Conservation (phyloP, 2,329 filamentous ascomycete species). For the Xylariaceae sp. region DNA sequence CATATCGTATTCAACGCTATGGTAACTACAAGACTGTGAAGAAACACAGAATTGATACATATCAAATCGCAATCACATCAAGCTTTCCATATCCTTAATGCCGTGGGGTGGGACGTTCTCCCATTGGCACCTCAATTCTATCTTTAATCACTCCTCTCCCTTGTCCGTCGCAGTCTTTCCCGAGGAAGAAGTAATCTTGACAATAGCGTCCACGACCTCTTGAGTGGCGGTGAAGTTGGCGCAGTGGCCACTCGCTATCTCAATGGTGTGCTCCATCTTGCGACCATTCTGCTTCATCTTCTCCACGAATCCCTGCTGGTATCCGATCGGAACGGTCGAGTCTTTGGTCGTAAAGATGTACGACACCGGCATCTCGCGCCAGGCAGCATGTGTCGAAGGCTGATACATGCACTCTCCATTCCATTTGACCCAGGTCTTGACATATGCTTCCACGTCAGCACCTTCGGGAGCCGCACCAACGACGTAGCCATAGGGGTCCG, state of each 20-base stretch:
- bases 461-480: constrained; percentile 5
- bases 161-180: too few relatives aligned
- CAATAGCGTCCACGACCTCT: constrained; percentile 5
- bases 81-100: too few relatives aligned
- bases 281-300: constrained; percentile 9
- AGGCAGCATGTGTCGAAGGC: constrained; percentile 6
- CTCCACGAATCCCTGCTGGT: constrained; percentile 15
- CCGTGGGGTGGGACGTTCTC: too few relatives aligned
- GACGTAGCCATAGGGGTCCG: constrained; percentile 8
- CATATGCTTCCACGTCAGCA: constrained; percentile 8
- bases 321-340: constrained; percentile 4
- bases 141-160: too few relatives aligned
- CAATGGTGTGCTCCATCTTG: constrained; percentile 10
- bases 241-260: constrained; percentile 15
- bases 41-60: too few relatives aligned
- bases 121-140: too few relatives aligned
- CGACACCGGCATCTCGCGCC: constrained; percentile 10
- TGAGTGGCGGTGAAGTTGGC: constrained; percentile 14
- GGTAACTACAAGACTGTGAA: too few relatives aligned
- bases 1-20: too few relatives aligned
- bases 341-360: constrained; percentile 10
- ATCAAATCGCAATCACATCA: too few relatives aligned
- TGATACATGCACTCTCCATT: constrained; percentile 18
- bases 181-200: constrained; percentile 1
- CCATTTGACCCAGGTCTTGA: constrained; percentile 12